Conservation (phyloP, 2,329 filamentous ascomycete species). For the Fusarium nematophilum region DNA sequence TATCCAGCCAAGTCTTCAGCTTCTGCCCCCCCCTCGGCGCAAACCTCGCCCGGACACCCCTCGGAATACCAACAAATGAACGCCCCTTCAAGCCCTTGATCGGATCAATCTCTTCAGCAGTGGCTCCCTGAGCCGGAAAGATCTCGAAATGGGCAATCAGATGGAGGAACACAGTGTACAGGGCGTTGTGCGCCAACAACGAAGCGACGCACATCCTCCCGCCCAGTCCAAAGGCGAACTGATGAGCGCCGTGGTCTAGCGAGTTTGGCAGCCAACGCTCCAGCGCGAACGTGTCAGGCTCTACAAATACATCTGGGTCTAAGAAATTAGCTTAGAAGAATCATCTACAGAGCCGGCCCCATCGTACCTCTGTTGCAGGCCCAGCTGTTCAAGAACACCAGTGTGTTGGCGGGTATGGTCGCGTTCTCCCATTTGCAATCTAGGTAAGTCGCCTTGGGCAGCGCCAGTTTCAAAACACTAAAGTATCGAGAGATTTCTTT, state of each 20-base stretch:
- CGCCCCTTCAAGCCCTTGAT: constrained; percentile 34
- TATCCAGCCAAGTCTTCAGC: constrained; percentile 5
- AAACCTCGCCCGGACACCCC: constrained; percentile 21
- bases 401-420: constrained; percentile 65
- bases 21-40: constrained; percentile 18
- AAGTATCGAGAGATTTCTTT: constrained; percentile 74
- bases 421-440: constrained; percentile 40
- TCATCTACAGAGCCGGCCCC: no score
- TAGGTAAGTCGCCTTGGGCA: constrained; percentile 62
- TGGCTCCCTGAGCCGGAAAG: constrained; percentile 41
- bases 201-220: constrained; percentile 66
- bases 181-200: constrained; percentile 64
- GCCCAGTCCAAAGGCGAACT: constrained; percentile 65
- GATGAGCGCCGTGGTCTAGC: constrained; percentile 52
- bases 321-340: neutral
- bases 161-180: constrained; percentile 64
- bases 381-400: constrained; percentile 47
- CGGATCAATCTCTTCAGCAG: constrained; percentile 35
- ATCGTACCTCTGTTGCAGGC: constrained; percentile 43
- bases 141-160: constrained; percentile 58
- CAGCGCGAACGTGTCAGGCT: constrained; percentile 69
- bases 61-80: constrained; percentile 26
- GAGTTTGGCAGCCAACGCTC: constrained; percentile 55
- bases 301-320: constrained; percentile 71
- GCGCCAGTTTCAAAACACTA: constrained; percentile 73